Evolutionary conservation across 495 filamentous ascomycete species (phyloP), one percentile per base, ranked within the genome.

Genomic region (Trichoderma orchidacearum): DNA sequence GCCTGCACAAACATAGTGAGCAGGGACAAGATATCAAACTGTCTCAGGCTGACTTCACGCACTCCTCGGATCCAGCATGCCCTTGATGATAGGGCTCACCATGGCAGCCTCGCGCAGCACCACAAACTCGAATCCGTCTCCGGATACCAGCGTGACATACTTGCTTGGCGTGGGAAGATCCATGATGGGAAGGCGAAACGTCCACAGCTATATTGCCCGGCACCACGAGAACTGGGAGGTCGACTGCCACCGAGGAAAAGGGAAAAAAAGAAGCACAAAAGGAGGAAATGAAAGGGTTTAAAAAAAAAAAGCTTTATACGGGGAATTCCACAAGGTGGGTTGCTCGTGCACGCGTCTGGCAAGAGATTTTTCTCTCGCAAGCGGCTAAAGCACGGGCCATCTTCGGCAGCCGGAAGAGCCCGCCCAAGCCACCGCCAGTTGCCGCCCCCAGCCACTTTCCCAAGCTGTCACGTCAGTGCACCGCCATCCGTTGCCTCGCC

Each of bases 41-140:
- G 27, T 36, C 34, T 15, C 34, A 15, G 36, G 36, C 36, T 45
- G 36, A 7, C 36, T 45, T 45, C n/a, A 45, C 36, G 36, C 67
- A 89, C 88, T 89, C 54, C 74, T 72, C 5, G 86, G 83, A 61
- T 95, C 85, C 41, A 98, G 69, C 90, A 96, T 96, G 62, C 83
- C 78, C 58, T 80, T 83, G 62, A 98, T 87, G 18, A 84, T 85
- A 18, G 84, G 84, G 18, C 88, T 89, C 52, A 87, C 69, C 59
- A 80, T 80, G 45, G 89, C 83, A 0, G 87, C 83, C 50, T 86
- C 87, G 48, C 90, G 84, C 5, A 84, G 83, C 32, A 96, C 71
- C 51, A 95, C 80, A 66, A 91, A 97, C 66, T 95, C 89, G 68
- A 85, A 96, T 45, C 84, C 87, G 66, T 97, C 94, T 57, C 73